A percentile compares a stretch with the other conserved stretches of the same genome.
phyloP scores from a whole-genome alignment of 2,329 filamentous ascomycete genomes.

The Exophiala sp. region DNA sequence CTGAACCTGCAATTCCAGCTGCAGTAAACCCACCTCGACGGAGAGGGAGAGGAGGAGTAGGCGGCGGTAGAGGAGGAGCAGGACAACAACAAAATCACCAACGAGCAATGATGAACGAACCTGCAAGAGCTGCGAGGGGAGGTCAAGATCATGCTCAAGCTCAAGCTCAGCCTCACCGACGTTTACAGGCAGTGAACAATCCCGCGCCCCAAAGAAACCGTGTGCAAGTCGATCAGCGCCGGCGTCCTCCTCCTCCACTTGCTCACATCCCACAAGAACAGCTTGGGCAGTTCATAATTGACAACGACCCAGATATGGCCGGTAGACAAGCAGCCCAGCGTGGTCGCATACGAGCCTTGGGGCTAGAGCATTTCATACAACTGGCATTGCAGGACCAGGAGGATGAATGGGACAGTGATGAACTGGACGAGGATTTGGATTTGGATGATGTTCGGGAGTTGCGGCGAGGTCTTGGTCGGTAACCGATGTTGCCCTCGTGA shows the following conservation, averaged over 20 bases:
- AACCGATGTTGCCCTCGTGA: too few relatives aligned
- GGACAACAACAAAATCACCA: conserved; percentile 20
- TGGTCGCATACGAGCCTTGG: conserved; percentile 26
- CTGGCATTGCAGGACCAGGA: conserved; percentile 50
- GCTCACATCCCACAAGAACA: background rate
- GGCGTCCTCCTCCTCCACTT: background rate
- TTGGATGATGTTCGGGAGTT: background rate
- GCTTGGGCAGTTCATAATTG: too few relatives aligned
- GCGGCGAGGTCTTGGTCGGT: background rate
- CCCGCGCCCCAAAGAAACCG: background rate
- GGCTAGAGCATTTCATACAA: conserved; percentile 49
- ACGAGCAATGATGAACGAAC: conserved; percentile 13
- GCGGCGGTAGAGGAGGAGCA: conserved; percentile 14
- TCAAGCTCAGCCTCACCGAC: background rate
- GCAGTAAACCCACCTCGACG: conserved; percentile 20
- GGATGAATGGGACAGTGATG: conserved; percentile 56
- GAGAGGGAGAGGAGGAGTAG: background rate
- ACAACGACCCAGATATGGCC: conserved; percentile 9
- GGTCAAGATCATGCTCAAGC: conserved; percentile 4
- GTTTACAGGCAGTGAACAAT: conserved; percentile 1
- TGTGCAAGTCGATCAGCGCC: background rate
- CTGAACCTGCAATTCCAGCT: conserved; percentile 14
- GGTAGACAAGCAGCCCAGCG: conserved; percentile 6
- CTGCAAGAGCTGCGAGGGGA: conserved; percentile 1
- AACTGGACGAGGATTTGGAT: conserved; percentile 42